A percentile compares a stretch with the other conserved stretches of the same genome.
These are phyloP conservation scores for Citrus mangshanensis DNA, from an alignment of 345 rosid species.

Conservation along the genomic window DNA sequence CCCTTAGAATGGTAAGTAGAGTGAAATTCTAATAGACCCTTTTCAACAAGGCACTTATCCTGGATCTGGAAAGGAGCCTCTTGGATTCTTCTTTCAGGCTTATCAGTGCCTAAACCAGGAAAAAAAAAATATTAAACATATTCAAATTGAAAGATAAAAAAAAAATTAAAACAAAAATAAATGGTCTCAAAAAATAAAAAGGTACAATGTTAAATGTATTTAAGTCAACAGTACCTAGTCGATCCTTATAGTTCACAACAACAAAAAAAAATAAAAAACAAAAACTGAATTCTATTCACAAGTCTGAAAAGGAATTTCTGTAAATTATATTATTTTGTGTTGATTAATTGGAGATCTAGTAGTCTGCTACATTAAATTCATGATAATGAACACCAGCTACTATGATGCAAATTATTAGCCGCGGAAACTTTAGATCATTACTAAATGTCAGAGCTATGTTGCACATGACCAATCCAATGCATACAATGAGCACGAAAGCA, in stretches of 20 bases:
- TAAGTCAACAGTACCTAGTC: not conserved
- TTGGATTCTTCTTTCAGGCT: constrained; percentile 32
- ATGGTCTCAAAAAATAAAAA: not conserved
- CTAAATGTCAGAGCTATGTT: not conserved
- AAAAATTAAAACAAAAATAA: constrained; percentile 7
- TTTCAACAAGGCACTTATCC: constrained; percentile 22
- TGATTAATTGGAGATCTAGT: not conserved
- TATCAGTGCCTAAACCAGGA: constrained; percentile 39
- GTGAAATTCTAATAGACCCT: constrained; percentile 14
- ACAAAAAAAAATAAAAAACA: not conserved
- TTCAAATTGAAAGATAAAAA: constrained; percentile 1
- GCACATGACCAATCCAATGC: not conserved
- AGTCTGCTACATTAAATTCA: not conserved
- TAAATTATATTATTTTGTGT: not conserved
- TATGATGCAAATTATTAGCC: not conserved
- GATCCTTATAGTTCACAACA: not conserved
- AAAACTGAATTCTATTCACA: not conserved
- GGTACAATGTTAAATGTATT: not conserved
- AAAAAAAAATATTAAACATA: constrained; percentile 6
- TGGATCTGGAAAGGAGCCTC: constrained; percentile 30
- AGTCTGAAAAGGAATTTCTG: not conserved
- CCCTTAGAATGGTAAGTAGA: constrained; percentile 30
- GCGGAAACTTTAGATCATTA: not conserved
- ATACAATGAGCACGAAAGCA: not conserved
- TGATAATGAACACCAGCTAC: not conserved